These are phyloP conservation scores for Triticum monococcum DNA, from an alignment of 176 grass and related monocot species.

Conservation along the genomic window DNA sequence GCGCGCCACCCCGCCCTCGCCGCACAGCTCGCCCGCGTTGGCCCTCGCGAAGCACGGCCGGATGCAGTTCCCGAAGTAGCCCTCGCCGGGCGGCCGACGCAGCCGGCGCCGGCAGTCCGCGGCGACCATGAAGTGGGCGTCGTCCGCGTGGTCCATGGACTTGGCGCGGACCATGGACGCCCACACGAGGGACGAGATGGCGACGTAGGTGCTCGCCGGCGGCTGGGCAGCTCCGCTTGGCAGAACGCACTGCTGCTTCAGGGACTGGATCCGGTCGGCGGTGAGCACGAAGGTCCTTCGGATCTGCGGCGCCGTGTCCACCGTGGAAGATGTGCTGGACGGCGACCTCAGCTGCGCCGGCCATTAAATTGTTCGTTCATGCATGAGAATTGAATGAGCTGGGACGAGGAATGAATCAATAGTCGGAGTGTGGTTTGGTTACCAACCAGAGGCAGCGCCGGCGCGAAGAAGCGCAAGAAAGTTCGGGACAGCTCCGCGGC, in stretches of 20 bases:
- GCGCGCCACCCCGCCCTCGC: background rate
- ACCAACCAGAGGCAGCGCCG: slow-evolving; percentile 25
- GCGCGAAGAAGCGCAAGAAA: slow-evolving; percentile 7
- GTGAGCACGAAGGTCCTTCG: background rate
- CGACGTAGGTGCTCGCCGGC: slow-evolving; percentile 25
- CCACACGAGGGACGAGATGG: slow-evolving; percentile 29
- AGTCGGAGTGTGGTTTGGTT: background rate
- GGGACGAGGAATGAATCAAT: background rate
- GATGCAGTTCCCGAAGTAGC: slow-evolving; percentile 55
- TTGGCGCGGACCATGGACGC: slow-evolving; percentile 17
- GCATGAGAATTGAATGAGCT: background rate
- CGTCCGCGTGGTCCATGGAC: background rate
- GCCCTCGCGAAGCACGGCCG: background rate
- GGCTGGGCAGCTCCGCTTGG: no score
- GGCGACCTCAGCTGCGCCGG: background rate
- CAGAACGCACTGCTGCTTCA: background rate
- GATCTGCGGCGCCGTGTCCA: background rate
- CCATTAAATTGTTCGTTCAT: background rate
- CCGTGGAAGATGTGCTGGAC: background rate
- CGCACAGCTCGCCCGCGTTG: slow-evolving; percentile 7
- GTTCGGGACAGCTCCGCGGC: background rate
- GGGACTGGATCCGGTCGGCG: background rate
- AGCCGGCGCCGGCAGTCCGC: slow-evolving; percentile 38
- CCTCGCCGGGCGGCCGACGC: background rate
- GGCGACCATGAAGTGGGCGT: background rate